Evolutionary conservation across 2,329 filamentous ascomycete genomes (phyloP).

Genomic region (Truncatella angustata): DNA sequence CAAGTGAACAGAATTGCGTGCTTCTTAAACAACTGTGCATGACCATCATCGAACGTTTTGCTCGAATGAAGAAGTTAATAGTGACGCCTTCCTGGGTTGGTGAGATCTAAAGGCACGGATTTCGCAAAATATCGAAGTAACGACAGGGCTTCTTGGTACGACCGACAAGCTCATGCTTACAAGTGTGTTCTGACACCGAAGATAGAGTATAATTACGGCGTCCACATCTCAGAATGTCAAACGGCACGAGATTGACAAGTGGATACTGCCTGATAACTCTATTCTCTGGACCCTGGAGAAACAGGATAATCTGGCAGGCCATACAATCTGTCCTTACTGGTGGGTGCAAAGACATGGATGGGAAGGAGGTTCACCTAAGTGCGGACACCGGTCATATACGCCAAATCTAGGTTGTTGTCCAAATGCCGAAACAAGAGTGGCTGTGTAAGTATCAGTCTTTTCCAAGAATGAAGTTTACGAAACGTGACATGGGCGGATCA

Average conservation of each 20-base stretch:
- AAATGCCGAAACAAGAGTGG: conserved; percentile 4
- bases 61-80: no score
- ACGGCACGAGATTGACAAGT: neutral
- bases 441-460: conserved; percentile 6
- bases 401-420: neutral
- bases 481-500: no score
- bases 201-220: neutral
- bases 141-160: no score
- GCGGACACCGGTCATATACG: neutral
- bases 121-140: no score
- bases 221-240: neutral
- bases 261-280: neutral
- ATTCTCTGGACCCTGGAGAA: neutral
- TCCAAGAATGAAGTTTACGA: no score
- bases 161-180: neutral
- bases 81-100: no score
- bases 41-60: no score
- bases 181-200: neutral
- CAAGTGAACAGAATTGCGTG: neutral
- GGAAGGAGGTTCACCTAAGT: neutral
- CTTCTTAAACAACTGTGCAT: neutral
- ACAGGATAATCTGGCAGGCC: neutral
- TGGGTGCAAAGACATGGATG: neutral
- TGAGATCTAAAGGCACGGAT: no score
- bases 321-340: neutral